phyloP scores from a whole-genome alignment of 2,329 filamentous ascomycete genomes.

The Clarireedia homoeocarpa region DNA sequence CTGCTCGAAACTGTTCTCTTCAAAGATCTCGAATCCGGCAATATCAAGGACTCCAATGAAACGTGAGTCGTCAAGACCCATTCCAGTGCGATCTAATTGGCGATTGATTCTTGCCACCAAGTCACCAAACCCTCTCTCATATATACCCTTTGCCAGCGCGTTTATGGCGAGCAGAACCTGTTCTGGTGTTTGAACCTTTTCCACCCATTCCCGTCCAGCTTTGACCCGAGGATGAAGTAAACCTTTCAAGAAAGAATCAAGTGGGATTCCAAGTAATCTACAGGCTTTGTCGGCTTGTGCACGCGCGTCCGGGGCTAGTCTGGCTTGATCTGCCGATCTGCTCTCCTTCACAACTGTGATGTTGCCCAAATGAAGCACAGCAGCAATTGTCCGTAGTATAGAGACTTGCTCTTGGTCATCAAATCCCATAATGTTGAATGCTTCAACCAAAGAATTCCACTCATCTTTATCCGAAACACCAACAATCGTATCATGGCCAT shows the following conservation, averaged over 20 bases:
- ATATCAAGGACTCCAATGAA: constrained; percentile 99
- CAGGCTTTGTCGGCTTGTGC: constrained; percentile 73
- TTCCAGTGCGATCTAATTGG: constrained; percentile 79
- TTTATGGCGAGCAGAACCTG: constrained; percentile 87
- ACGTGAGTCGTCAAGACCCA: constrained; percentile 77
- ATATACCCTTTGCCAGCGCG: constrained; percentile 92
- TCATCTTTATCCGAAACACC: constrained; percentile 88
- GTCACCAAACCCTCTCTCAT: constrained; percentile 91
- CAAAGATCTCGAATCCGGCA: constrained; percentile 97
- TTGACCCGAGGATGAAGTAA: constrained; percentile 90
- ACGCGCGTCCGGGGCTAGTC: constrained; percentile 67
- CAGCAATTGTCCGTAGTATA: constrained; percentile 81
- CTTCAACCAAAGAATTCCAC: constrained; percentile 84
- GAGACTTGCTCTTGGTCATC: constrained; percentile 73
- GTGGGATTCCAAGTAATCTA: constrained; percentile 71
- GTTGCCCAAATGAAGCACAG: constrained; percentile 89
- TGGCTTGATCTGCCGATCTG: constrained; percentile 81
- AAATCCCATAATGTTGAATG: constrained; percentile 92
- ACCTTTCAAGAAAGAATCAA: constrained; percentile 80
- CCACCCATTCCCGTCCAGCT: constrained; percentile 94
- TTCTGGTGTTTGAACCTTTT: constrained; percentile 95
- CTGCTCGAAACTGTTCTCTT: constrained; percentile 97
- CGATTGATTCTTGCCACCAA: constrained; percentile 86
- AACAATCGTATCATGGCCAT: constrained; percentile 84
- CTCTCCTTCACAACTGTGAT: constrained; percentile 86